These are phyloP conservation scores for Calvatia gigantea DNA, from an alignment of 768 basidiomycete genomes.

Conservation along the genomic window DNA sequence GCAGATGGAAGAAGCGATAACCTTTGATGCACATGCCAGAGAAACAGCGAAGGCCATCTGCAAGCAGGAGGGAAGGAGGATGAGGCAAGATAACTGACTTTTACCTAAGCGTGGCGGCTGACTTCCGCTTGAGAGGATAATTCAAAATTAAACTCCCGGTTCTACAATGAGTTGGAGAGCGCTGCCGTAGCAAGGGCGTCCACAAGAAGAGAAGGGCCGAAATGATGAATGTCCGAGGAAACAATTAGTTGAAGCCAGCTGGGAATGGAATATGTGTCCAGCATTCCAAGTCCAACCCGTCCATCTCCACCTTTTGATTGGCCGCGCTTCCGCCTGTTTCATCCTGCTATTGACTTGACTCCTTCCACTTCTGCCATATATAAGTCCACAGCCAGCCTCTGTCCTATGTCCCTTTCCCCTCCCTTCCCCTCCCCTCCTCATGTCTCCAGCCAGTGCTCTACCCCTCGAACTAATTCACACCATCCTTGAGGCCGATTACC, in stretches of 20 bases:
- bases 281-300: conserved; percentile 5
- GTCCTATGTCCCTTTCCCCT: conserved; percentile 13
- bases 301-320: conserved; percentile 13
- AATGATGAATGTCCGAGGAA: conserved; percentile 8
- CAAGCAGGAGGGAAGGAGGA: neutral
- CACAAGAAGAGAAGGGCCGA: conserved; percentile 4
- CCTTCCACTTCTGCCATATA: conserved; percentile 1
- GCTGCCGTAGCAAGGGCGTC: conserved; percentile 1
- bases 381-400: conserved; percentile 11
- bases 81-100: conserved; percentile 9
- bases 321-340: conserved; percentile 9
- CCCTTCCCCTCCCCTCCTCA: conserved; percentile 14
- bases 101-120: conserved; percentile 8
- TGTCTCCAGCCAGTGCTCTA: conserved; percentile 25
- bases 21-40: neutral
- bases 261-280: conserved; percentile 1
- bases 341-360: neutral
- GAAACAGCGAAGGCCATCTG: neutral
- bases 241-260: neutral
- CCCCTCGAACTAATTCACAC: conserved; percentile 63
- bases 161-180: conserved; percentile 1
- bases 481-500: conserved; percentile 57
- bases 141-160: conserved; percentile 9
- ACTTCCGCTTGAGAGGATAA: conserved; percentile 3
- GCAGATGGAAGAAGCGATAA: neutral